phyloP scores from a whole-genome alignment of 169 alveolate genomes.

The Plasmodium vivax region DNA sequence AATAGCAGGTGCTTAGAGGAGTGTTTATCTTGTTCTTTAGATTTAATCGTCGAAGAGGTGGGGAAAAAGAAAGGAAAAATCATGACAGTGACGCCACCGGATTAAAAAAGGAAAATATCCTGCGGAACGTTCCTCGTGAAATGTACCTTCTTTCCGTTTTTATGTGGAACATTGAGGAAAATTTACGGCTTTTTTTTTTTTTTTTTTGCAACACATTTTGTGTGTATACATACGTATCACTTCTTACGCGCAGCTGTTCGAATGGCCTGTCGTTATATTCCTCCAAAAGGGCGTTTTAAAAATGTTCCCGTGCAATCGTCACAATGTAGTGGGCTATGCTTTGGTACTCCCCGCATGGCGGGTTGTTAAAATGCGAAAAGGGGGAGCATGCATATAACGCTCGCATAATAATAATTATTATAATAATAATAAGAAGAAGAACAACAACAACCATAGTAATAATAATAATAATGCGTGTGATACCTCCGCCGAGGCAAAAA shows the following conservation, averaged over 20 bases:
- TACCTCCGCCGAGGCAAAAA: not conserved
- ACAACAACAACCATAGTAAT: not conserved
- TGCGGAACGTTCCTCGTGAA: not conserved
- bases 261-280: not conserved
- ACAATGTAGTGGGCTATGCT: not conserved
- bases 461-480: not conserved
- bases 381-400: not conserved
- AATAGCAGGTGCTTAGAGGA: not conserved
- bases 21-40: not conserved
- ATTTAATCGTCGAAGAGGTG: not conserved
- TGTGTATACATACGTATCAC: not conserved
- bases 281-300: not conserved
- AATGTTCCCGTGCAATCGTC: not conserved
- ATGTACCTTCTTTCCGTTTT: not conserved
- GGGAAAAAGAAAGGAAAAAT: not conserved
- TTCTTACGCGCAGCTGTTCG: not conserved
- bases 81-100: not conserved
- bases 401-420: too few species aligned
- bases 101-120: not conserved
- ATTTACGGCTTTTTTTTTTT: not conserved
- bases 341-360: not conserved
- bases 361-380: not conserved
- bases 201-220: not conserved
- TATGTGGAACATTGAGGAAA: not conserved
- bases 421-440: too few species aligned